Base-by-base conservation (phyloP, 495 filamentous ascomycete species). In the Astrothelium subdiscretum region DNA sequence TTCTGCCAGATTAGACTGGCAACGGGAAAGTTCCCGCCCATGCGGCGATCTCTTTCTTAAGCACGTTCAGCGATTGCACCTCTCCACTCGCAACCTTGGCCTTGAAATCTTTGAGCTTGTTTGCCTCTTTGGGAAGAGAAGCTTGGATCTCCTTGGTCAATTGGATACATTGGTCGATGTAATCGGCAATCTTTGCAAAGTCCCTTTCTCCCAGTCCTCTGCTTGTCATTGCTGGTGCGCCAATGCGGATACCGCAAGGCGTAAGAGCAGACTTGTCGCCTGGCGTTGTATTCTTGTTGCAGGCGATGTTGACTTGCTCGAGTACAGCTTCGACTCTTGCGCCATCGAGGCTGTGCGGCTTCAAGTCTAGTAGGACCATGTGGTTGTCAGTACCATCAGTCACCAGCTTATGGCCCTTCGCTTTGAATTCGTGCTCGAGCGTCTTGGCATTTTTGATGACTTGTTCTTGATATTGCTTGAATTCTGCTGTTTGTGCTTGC, bases 91-190 rank as follows among this genome's bases (percentile, higher is more conserved):
- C 64, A 12, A 95, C 88, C 82, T 90, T 91, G 70, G 87, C 85
- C 80, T 91, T 92, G 87, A 98, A 98, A 81, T 98, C 95, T 85
- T 97, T 97, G 70, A 91, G 88, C 85, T 92, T 96, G 83, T 98
- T 98, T 64, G 89, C 90, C 75, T 92, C 89, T 85, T 96, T 97
- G 66, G 95, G 94, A 10, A 98, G 81, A 63, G 79, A 78, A 58
- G 72, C 78, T 80, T 98, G 94, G 65, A 96, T 80, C 67, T 88
- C 81, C 81, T 89, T 89, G 58, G 64, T 63, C 32, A 77, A 60
- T 69, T 74, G 70, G 63, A 77, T 73, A 83, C 86, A 88, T 67
- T 85, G 82, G 70, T 94, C 90, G 65, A 99, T 95, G 80, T 96
- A 97, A 42, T 76, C 71, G 42, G 87, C 92, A 65, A 99, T 91